Evolutionary conservation across 2,329 filamentous ascomycete genomes (phyloP).

Genomic region (Apiospora phragmitis): DNA sequence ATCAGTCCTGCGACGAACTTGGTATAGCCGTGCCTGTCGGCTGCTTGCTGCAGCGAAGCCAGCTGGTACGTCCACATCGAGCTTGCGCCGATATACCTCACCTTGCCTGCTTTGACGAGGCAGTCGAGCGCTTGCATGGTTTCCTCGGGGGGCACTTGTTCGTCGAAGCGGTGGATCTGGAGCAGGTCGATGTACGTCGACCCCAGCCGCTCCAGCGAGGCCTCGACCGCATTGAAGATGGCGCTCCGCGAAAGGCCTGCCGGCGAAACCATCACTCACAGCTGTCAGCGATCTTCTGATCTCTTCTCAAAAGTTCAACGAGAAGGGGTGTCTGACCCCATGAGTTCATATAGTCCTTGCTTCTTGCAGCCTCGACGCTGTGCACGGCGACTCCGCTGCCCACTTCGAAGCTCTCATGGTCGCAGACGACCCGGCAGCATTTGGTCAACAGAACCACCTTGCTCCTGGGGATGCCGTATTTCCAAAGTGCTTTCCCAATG

Average conservation of each 20-base stretch:
- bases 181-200: not conserved
- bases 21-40: slow-evolving; percentile 54
- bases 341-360: not conserved
- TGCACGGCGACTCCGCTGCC: not conserved
- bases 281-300: too few relatives aligned
- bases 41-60: slow-evolving; percentile 49
- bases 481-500: not conserved
- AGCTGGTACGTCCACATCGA: slow-evolving; percentile 47
- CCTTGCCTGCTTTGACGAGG: slow-evolving; percentile 4
- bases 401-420: not conserved
- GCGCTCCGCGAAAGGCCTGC: not conserved
- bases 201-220: not conserved
- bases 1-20: slow-evolving; percentile 40
- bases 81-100: slow-evolving; percentile 9
- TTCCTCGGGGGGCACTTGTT: not conserved
- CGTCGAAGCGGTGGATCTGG: not conserved
- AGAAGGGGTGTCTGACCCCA: not conserved
- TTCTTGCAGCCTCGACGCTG: not conserved
- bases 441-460: not conserved
- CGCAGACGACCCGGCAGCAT: not conserved
- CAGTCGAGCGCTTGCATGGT: not conserved
- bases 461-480: not conserved
- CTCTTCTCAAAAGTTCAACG: too few relatives aligned
- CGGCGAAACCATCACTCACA: too few relatives aligned
- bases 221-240: not conserved